Evolutionary conservation across 305 asterid genomes (phyloP).

Genomic region (Fraxinus xanthoxyloides): DNA sequence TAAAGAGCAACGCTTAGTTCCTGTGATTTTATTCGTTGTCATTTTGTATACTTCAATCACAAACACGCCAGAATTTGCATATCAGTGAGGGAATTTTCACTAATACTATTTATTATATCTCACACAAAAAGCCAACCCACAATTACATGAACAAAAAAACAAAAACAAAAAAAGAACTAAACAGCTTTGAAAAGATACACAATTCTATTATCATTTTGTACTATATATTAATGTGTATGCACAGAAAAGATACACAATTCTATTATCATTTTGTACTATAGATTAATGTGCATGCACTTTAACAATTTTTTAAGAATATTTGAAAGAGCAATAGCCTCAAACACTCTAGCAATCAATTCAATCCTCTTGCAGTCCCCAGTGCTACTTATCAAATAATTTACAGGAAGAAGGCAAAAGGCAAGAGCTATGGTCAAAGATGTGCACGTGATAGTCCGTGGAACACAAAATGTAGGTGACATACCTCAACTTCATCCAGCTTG

Average conservation of each 20-base stretch:
- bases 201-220: not conserved
- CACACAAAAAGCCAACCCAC: not conserved
- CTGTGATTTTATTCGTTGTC: not conserved
- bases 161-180: not conserved
- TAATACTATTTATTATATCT: not conserved
- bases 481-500: constrained; percentile 58
- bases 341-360: not conserved
- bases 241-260: too few species aligned
- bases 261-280: not conserved
- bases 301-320: not conserved
- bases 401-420: not conserved
- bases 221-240: not conserved
- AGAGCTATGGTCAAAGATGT: not conserved
- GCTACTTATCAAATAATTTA: not conserved
- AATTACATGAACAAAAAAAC: not conserved
- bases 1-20: not conserved
- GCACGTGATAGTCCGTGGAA: not conserved
- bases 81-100: not conserved
- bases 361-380: not conserved
- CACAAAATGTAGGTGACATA: constrained; percentile 23
- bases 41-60: not conserved
- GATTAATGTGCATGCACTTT: not conserved
- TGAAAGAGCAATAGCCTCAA: not conserved
- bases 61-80: not conserved
- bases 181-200: not conserved